Conservation (phyloP, 2,329 filamentous ascomycete genomes). For the Metarhizium anisopliae region DNA sequence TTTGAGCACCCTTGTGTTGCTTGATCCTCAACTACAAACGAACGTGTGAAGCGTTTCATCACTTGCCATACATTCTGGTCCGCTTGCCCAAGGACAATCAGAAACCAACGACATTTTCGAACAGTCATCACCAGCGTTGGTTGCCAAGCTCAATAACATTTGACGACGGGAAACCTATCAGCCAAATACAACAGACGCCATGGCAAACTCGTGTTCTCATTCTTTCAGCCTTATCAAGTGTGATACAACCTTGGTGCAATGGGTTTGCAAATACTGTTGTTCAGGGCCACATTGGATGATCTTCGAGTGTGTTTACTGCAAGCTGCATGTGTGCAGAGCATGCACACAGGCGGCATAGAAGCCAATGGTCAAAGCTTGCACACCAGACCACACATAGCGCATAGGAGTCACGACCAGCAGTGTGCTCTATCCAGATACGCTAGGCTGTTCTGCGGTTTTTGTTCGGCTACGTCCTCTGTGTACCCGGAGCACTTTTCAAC, state of each 20-base stretch:
- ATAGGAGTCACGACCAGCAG: neutral
- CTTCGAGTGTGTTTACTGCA: constrained; percentile 61
- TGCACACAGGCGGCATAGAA: constrained; percentile 36
- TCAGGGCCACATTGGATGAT: constrained; percentile 60
- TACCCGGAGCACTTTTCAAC: neutral
- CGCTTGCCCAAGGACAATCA: neutral
- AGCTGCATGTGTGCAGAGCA: constrained; percentile 52
- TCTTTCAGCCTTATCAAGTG: constrained; percentile 59
- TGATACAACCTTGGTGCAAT: constrained; percentile 55
- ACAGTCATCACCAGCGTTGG: neutral
- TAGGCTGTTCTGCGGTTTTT: neutral
- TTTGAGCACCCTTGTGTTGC: neutral
- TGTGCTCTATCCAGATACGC: neutral
- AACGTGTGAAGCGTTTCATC: too few species aligned
- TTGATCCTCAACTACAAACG: neutral
- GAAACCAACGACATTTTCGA: neutral
- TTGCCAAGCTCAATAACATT: neutral
- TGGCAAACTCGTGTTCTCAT: constrained; percentile 51
- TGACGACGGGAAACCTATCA: neutral
- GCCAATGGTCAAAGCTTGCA: neutral
- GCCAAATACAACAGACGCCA: constrained; percentile 15
- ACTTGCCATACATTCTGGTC: too few species aligned
- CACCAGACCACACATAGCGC: neutral
- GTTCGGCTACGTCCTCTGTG: neutral
- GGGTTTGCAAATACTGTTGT: constrained; percentile 56